Evolutionary conservation across 169 alveolate species (phyloP).

Genomic region (Plasmodium vivax): DNA sequence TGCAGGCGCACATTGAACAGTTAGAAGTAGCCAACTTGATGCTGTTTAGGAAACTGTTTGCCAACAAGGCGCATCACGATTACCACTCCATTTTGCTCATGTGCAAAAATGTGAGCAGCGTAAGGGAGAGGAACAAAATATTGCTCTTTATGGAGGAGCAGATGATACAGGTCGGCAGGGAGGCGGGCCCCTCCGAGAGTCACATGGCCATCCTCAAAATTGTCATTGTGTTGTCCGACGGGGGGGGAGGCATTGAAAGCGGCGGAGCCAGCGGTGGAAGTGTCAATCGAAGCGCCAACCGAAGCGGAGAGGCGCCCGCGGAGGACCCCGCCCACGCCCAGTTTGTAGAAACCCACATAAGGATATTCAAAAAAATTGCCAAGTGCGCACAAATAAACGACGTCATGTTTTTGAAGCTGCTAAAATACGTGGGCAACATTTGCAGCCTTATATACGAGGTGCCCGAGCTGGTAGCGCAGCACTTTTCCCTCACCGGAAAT

Average conservation of each 20-base stretch:
- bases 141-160: conserved; percentile 33
- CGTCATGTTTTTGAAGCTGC: conserved; percentile 28
- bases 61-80: conserved; percentile 11
- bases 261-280: neutral
- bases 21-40: conserved; percentile 27
- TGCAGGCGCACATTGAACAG: conserved; percentile 10
- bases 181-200: neutral
- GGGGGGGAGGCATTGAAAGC: neutral
- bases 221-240: conserved; percentile 14
- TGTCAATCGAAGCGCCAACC: neutral
- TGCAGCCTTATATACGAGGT: conserved; percentile 13
- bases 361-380: conserved; percentile 28
- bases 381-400: neutral
- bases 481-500: conserved; percentile 29
- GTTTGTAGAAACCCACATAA: conserved; percentile 47
- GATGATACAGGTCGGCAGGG: neutral
- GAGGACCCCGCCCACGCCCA: neutral
- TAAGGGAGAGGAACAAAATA: conserved; percentile 37
- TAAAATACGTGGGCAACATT: conserved; percentile 54
- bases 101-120: conserved; percentile 43
- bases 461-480: conserved; percentile 19
- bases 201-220: conserved; percentile 5
- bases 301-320: neutral
- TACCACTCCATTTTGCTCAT: conserved; percentile 40
- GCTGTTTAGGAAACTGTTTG: conserved; percentile 28